Evolutionary conservation across 352 stramenopile genomes (phyloP), one percentile per base, ranked within the genome.

Genomic region (Phytophthora aleatoria): DNA sequence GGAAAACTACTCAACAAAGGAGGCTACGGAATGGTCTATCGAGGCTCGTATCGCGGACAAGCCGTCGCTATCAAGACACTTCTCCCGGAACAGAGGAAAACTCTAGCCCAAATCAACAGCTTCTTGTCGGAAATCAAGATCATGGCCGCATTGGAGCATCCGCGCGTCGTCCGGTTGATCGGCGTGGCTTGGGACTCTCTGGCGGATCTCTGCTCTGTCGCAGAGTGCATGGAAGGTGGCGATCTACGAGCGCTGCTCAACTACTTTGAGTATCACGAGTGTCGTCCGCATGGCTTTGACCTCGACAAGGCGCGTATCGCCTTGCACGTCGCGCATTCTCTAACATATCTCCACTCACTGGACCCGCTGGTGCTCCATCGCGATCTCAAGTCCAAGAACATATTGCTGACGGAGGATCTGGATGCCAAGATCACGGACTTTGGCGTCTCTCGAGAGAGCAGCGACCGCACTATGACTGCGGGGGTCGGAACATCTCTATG

Each of bases 351-450:
- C 0, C 77, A 87, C 57, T 79, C 71, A 1, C 73, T 86, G 2
- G 59, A 73, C 4, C 72, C 74, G 8, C 20, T 55, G 15, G 64
- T 81, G 24, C 36, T 87, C n/a, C 75, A 84, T 15, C 74, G 73
- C 15, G 74, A 86, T n/a, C 61, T 86, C 39, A 86, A 86, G 45
- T 86, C 77, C 15, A 80, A 76, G 52, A 87, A 85, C 60, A 77
- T 87, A n/a, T 28, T 87, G n/a, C 42, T 85, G 12, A 68, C 52
- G 5, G 16, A 38, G 0, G 35, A 62, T 2, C 41, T 72, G 20
- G 62, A 75, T 3, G 71, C 75, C 5, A 84, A 86, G 26, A 50
- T 86, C 36, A 71, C 73, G 13, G 80, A 87, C 56, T 87, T 87
- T 55, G 77, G 77, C 8, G 72, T 79, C 3, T 77, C 72, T 49